Conservation (phyloP, 2,329 filamentous ascomycete genomes). For the Fusarium sp. region DNA sequence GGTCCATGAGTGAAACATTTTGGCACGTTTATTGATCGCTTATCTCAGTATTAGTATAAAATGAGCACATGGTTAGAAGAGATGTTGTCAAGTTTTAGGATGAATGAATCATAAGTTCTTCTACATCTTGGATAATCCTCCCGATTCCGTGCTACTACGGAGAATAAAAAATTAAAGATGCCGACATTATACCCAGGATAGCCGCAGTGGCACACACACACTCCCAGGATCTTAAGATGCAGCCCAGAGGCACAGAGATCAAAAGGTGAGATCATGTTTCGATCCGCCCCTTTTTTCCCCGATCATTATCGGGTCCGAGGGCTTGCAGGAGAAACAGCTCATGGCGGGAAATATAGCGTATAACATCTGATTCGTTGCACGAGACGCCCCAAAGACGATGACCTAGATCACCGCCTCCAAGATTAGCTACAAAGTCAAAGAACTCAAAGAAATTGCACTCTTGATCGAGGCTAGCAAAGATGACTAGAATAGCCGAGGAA, state of each 20-base stretch:
- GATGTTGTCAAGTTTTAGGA: background rate
- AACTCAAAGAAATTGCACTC: background rate
- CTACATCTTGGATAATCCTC: background rate
- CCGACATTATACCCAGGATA: background rate
- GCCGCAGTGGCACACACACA: background rate
- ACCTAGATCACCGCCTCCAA: background rate
- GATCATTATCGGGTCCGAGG: background rate
- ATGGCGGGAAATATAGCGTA: background rate
- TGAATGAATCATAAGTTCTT: background rate
- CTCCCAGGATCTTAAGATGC: background rate
- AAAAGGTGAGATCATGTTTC: background rate
- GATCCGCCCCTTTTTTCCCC: background rate
- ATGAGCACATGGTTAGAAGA: background rate
- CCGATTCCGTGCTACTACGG: background rate
- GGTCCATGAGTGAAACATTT: slow-evolving; percentile 13
- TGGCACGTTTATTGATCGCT: background rate
- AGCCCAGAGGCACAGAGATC: slow-evolving; percentile 10
- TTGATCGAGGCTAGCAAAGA: background rate
- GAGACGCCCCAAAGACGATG: background rate
- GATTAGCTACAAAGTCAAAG: background rate
- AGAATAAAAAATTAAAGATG: background rate
- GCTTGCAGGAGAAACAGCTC: background rate
- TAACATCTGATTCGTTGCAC: background rate
- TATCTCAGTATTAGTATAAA: background rate
- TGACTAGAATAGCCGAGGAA: background rate